A percentile compares a stretch with the other conserved stretches of the same genome.
Evolutionary conservation across 2,329 filamentous ascomycete species (phyloP).

Genomic region (Aspergillus ruber): DNA sequence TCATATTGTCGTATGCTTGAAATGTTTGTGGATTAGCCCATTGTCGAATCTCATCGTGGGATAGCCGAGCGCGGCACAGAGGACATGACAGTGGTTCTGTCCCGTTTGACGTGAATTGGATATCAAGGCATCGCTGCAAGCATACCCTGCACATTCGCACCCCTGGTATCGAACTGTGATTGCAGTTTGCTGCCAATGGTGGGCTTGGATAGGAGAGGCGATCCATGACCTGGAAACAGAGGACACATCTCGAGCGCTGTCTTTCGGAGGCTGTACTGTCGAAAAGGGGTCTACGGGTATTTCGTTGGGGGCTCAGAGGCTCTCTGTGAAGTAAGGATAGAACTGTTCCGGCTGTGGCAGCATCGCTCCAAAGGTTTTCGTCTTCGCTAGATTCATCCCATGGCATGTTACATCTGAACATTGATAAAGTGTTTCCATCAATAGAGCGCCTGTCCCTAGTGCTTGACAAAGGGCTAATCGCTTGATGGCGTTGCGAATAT

Average conservation of each 20-base stretch:
- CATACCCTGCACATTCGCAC: slow-evolving; percentile 10
- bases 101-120: slow-evolving; percentile 7
- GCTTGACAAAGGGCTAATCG: not conserved
- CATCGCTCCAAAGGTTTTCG: slow-evolving; percentile 11
- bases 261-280: not conserved
- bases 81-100: slow-evolving; percentile 7
- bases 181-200: slow-evolving; percentile 9
- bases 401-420: not conserved
- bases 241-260: slow-evolving; percentile 4
- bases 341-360: slow-evolving; percentile 10
- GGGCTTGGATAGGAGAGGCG: slow-evolving; percentile 6
- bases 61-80: slow-evolving; percentile 10
- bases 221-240: slow-evolving; percentile 8
- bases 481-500: not conserved
- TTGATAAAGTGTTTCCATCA: not conserved
- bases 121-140: slow-evolving; percentile 10
- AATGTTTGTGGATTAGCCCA: slow-evolving; percentile 13
- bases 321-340: slow-evolving; percentile 13
- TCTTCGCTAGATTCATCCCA: not conserved
- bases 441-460: not conserved
- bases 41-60: slow-evolving; percentile 8
- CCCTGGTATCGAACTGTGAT: slow-evolving; percentile 7
- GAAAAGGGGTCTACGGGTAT: not conserved
- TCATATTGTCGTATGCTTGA: slow-evolving; percentile 8
- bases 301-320: not conserved